These are phyloP conservation scores for Creolimax fragrantissima DNA, from an alignment of 78 protist species.

Conservation along the genomic window DNA sequence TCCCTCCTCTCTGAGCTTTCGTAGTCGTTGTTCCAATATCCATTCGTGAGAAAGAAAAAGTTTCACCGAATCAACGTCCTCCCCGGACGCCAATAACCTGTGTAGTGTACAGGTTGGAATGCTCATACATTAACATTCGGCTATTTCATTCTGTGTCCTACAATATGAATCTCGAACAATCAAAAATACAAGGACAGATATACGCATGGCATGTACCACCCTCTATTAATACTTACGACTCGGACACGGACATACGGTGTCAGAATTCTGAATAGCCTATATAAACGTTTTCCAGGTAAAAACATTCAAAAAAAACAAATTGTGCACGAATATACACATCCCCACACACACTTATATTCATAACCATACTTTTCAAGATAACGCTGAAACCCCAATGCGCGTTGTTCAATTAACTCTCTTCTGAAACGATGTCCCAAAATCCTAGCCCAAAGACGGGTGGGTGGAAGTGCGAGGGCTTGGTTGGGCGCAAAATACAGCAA, in stretches of 20 bases:
- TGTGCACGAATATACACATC: background rate
- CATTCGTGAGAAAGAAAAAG: background rate
- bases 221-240: too few species aligned
- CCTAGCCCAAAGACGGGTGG: background rate
- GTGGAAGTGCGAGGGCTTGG: background rate
- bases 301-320: too few species aligned
- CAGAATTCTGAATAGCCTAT: too few species aligned
- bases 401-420: background rate
- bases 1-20: background rate
- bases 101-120: too few species aligned
- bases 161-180: too few species aligned
- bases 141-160: too few species aligned
- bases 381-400: background rate
- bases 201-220: too few species aligned
- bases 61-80: background rate
- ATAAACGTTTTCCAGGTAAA: too few species aligned
- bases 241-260: too few species aligned
- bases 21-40: background rate
- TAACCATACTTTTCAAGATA: background rate
- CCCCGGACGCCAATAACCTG: background rate
- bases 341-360: background rate
- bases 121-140: too few species aligned
- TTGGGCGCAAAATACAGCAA: background rate
- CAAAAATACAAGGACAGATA: too few species aligned
- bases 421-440: background rate